Base-by-base conservation (phyloP, 768 basidiomycete genomes). In the Russula abietina region DNA sequence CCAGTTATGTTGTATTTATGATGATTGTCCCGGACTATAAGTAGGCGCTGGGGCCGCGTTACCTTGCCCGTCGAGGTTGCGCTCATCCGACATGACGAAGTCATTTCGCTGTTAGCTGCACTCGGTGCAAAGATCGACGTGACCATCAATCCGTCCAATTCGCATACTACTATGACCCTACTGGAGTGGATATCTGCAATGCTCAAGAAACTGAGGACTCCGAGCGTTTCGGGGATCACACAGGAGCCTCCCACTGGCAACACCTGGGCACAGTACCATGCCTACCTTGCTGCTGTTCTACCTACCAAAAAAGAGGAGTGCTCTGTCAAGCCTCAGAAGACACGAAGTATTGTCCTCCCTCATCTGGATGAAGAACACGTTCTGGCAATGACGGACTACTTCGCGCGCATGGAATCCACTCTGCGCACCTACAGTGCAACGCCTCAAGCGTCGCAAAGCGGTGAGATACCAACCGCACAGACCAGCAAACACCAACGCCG, bases 41-140 rank as follows among this genome's bases (percentile, higher is more conserved):
- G 57, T 38, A 24, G 55, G 48, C 51, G 48, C 24, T 26, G 28
- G 1, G 49, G n/a, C 24, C 50, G 41, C 55, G 24, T 68, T 16
- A 10, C 50, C 19, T 50, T 59, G 43, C 75, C 75, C 1, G 45
- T 74, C 0, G 75, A 73, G 54, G 65, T 62, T 1, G 70, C 75
- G 14, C 22, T 75, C 17, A 26, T 24, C 6, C 53, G 45, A 26
- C 59, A 62, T 33, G 72, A 70, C 57, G 67, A 73, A n/a, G 64
- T 71, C 24, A 62, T 72, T 8, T 57, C 67, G 14, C 66, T 75
- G n/a, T 64, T 75, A 14, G 61, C 70, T 16, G 65, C 67, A 1
- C 62, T 73, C 3, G 74, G 72, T 19, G 73, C 71, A 1, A 66
- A 71, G 8, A 60, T 69, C 54, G 68, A 72, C 19, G 14, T 60